Percentiles rank a stretch among this genome's conserved stretches.
phyloP scores from a whole-genome alignment of 345 rosid species.

The Aurinia saxatilis region DNA sequence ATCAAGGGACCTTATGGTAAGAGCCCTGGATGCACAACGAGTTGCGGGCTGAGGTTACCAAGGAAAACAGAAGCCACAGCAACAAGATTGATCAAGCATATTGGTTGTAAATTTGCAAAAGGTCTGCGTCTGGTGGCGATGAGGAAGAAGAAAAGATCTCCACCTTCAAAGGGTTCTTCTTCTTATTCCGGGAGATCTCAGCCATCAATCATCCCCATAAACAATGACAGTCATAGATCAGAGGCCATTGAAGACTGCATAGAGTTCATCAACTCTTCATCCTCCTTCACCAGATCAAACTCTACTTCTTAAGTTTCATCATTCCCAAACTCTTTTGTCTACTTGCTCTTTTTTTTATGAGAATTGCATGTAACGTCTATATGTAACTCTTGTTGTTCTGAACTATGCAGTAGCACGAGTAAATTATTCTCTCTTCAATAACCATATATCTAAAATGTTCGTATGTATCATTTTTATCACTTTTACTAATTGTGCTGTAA shows the following conservation, averaged over 20 bases:
- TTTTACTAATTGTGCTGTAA: too few species aligned
- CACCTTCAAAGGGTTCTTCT: constrained; percentile 31
- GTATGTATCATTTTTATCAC: too few species aligned
- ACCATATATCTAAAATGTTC: too few species aligned
- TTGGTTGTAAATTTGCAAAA: constrained; percentile 44
- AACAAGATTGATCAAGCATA: constrained; percentile 37
- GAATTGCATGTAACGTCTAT: constrained; percentile 2
- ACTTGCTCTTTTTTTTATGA: not conserved
- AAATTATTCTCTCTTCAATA: not conserved
- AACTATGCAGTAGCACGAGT: not conserved
- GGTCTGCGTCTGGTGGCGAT: constrained; percentile 37
- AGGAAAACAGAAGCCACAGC: constrained; percentile 38
- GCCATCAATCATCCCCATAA: constrained; percentile 34
- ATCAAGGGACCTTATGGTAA: constrained; percentile 13
- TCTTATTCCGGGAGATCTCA: constrained; percentile 35
- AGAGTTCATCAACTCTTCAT: constrained; percentile 66
- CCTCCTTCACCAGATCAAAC: constrained; percentile 52
- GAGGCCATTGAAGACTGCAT: constrained; percentile 85
- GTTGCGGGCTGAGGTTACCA: constrained; percentile 42
- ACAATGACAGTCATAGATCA: constrained; percentile 44
- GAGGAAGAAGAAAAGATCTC: constrained; percentile 32
- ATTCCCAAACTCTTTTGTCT: not conserved
- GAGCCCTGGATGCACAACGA: constrained; percentile 26
- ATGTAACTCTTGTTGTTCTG: not conserved
- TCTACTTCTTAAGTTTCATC: constrained; percentile 29